Evolutionary conservation across 2,329 filamentous ascomycete species (phyloP).

Genomic region (Xylogone sp.): DNA sequence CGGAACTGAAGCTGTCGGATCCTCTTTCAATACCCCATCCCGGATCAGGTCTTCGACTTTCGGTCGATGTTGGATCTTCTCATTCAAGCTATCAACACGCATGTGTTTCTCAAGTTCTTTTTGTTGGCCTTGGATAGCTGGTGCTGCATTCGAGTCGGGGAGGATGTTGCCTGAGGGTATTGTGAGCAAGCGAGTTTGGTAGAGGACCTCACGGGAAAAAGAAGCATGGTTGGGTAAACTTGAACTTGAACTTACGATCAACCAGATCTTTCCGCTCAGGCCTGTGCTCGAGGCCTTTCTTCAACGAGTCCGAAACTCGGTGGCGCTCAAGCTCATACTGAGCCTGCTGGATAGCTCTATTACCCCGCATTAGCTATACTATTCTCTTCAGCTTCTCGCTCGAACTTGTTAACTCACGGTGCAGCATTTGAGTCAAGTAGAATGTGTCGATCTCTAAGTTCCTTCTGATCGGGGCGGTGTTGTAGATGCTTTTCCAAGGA

Average conservation of each 20-base stretch:
- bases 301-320: conserved; percentile 57
- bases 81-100: conserved; percentile 81
- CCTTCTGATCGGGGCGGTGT: conserved; percentile 62
- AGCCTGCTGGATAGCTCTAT: conserved; percentile 57
- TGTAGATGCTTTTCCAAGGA: conserved; percentile 71
- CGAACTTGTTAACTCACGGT: conserved; percentile 44
- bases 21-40: conserved; percentile 72
- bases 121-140: conserved; percentile 74
- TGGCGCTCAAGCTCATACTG: conserved; percentile 63
- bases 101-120: conserved; percentile 85
- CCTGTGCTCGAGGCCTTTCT: conserved; percentile 59
- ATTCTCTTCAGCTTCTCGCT: background rate
- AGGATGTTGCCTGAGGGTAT: conserved; percentile 74
- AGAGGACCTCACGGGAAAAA: too few relatives aligned
- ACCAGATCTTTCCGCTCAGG: conserved; percentile 72
- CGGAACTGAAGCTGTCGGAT: conserved; percentile 47
- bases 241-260: conserved; percentile 59
- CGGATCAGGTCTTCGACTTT: conserved; percentile 72
- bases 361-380: conserved; percentile 18
- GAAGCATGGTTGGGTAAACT: too few relatives aligned
- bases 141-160: conserved; percentile 72
- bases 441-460: conserved; percentile 66
- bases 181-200: background rate
- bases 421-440: conserved; percentile 64
- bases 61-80: conserved; percentile 77